Base-by-base conservation (phyloP, 805 yeast species). In the Sugiyamaella marilandica region DNA sequence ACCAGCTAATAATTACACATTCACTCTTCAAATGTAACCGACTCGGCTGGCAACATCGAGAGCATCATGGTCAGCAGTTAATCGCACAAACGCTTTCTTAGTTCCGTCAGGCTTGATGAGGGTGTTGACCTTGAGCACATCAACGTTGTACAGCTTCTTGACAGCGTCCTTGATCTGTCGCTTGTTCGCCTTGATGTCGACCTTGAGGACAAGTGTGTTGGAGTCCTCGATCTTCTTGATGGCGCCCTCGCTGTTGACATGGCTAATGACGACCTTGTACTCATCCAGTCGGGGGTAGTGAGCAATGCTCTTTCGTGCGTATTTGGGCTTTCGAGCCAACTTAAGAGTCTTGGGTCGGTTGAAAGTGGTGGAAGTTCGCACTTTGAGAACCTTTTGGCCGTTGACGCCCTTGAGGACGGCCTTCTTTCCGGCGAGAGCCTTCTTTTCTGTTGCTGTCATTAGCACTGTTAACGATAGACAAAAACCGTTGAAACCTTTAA, bases 1-100 rank as follows among this genome's bases (percentile, higher is more conserved):
- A 35, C 24, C 39, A 31, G 51, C 41, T 32, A 51, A 51, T 51
- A 51, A 51, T 51, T 51, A 51, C 54, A 51, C 16, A 35, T 26
- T 19, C 21, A 49, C 50, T 39, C 48, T 49, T 87, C 83, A 92
- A 78, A 92, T 85, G 95, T 90, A 91, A 81, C 99, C 99, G 74
- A 92, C 94, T 82, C 94, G 89, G 96, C 91, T 91, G 76, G 99
- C 99, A 77, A 94, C 90, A 77, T 94, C 99, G 75, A 94, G 87
- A 77, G 98, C 98, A 81, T 94, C 99, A 83, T 84, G 87, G 79
- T 94, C 99, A 75, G 96, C 92, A 73, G 98, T 89, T 76, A 94
- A 87, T 83, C 95, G 89, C 75, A 94, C 92, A 84, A 86, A 94
- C 74, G 99, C 99, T 85, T 94, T 94, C 89, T 94, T 94, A 82